phyloP scores from a whole-genome alignment of 2,329 filamentous ascomycete genomes.

The Rhynchosporium agropyri region DNA sequence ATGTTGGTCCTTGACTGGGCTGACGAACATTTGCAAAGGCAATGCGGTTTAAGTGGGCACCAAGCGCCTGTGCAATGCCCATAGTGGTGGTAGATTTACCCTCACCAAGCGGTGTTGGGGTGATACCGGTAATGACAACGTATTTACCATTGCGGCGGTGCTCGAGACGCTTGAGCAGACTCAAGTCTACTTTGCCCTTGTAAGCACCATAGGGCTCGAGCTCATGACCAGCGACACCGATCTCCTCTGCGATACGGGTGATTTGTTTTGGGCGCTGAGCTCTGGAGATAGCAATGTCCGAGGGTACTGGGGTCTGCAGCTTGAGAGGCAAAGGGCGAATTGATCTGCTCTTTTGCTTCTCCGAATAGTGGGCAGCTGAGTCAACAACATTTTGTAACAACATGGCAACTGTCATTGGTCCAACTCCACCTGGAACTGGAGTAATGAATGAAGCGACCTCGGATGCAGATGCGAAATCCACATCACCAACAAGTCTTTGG shows the following conservation, averaged over 20 bases:
- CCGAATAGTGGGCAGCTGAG: slow-evolving; percentile 78
- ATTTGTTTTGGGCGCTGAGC: slow-evolving; percentile 92
- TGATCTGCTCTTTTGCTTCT: slow-evolving; percentile 77
- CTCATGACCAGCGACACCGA: slow-evolving; percentile 87
- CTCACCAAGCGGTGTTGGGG: slow-evolving; percentile 93
- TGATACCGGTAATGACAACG: slow-evolving; percentile 92
- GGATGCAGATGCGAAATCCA: slow-evolving; percentile 83
- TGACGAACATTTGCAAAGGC: slow-evolving; percentile 97
- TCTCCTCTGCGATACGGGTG: slow-evolving; percentile 78
- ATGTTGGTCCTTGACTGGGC: slow-evolving; percentile 95
- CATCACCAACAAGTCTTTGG: slow-evolving; percentile 89
- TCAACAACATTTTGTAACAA: slow-evolving; percentile 93
- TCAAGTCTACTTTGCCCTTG: slow-evolving; percentile 93
- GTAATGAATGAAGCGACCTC: slow-evolving; percentile 92
- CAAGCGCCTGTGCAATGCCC: slow-evolving; percentile 89
- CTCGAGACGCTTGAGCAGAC: slow-evolving; percentile 77
- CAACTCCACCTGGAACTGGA: slow-evolving; percentile 93
- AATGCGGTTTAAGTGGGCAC: slow-evolving; percentile 82
- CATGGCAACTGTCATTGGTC: slow-evolving; percentile 99
- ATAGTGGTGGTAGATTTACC: slow-evolving; percentile 98
- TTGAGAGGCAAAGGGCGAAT: slow-evolving; percentile 84
- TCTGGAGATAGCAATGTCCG: slow-evolving; percentile 90
- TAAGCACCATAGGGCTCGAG: slow-evolving; percentile 92
- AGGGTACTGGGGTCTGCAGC: slow-evolving; percentile 80
- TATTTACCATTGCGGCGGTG: slow-evolving; percentile 90